Evolutionary conservation across 352 stramenopile genomes (phyloP).

Genomic region (Phytophthora multivora): DNA sequence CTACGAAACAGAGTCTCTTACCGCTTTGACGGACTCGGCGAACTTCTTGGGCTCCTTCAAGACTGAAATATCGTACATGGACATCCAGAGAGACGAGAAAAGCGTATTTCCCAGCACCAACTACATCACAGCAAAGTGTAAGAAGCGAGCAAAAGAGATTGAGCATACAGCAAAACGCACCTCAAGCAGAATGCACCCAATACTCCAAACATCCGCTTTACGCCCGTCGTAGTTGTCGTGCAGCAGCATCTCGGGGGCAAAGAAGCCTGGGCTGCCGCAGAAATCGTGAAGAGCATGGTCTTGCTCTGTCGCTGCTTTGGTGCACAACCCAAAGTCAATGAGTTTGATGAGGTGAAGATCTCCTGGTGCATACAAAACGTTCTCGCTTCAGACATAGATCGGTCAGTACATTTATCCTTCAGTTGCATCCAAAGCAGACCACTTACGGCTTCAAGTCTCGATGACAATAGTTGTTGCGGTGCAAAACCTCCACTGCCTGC

Average conservation of each 20-base stretch:
- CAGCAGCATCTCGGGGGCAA: constrained; percentile 82
- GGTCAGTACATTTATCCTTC: not conserved
- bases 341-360: constrained; percentile 59
- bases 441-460: constrained; percentile 79
- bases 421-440: not conserved
- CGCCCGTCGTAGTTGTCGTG: constrained; percentile 67
- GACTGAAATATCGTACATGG: constrained; percentile 75
- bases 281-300: constrained; percentile 66
- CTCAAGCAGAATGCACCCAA: constrained; percentile 87
- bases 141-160: not conserved
- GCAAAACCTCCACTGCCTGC: constrained; percentile 58
- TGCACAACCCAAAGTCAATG: constrained; percentile 85
- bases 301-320: constrained; percentile 40
- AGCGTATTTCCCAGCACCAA: constrained; percentile 73
- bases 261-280: constrained; percentile 85
- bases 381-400: constrained; percentile 48
- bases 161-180: constrained; percentile 15
- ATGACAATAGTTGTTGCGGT: constrained; percentile 76
- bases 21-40: constrained; percentile 36
- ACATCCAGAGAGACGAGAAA: constrained; percentile 89
- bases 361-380: constrained; percentile 64
- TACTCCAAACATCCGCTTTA: constrained; percentile 86
- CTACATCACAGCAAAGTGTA: constrained; percentile 28
- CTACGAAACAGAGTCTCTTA: not conserved
- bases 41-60: constrained; percentile 72